Base-by-base conservation (phyloP, 179 eudicot genomes). In the Amaranthus tricolor region DNA sequence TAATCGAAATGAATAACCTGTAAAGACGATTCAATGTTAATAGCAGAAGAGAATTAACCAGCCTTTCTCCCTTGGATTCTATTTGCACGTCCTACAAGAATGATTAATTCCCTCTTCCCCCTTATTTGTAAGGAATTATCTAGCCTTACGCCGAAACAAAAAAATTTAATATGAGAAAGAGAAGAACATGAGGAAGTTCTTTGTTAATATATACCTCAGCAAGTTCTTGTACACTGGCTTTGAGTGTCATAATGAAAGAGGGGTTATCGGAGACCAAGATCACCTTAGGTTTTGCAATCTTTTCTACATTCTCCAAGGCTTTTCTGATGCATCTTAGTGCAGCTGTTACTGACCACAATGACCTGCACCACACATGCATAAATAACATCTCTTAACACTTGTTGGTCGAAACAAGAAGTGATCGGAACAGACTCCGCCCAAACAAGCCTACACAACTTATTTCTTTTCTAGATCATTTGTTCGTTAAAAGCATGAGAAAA, bases 201-300 rank as follows among this genome's bases (percentile, higher is more conserved):
- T 31, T 31, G 40, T 31, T 3, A 1, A 31, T 2, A 31, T 31
- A 75, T 84, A 93, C 99, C 93, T 95, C 90, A 13, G 98, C 90
- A 77, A 93, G 84, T 74, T 84, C 91, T 62, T 81, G 81, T 50
- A 95, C 11, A 61, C 71, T 74, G 67, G 86, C 86, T 61, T 78
- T 77, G 61, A 93, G 77, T 50, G 86, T 85, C 49, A 76, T 82
- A 68, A 91, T 81, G 60, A 91, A 72, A 79, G 90, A 88, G 47
- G 99, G 99, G 59, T 92, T 93, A 84, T 95, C 99, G 9, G 99
- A 95, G 72, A 95, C 89, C 77, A 95, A 51, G 68, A 86, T 92
- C 51, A 95, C 84, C 74, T 81, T 89, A 12, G 92, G 97, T 81
- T 77, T 88, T 57, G 79, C 75, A 14, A 48, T 19, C 68, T 73